phyloP scores from a whole-genome alignment of 306 rosid species.

The Cicer judaicum region DNA sequence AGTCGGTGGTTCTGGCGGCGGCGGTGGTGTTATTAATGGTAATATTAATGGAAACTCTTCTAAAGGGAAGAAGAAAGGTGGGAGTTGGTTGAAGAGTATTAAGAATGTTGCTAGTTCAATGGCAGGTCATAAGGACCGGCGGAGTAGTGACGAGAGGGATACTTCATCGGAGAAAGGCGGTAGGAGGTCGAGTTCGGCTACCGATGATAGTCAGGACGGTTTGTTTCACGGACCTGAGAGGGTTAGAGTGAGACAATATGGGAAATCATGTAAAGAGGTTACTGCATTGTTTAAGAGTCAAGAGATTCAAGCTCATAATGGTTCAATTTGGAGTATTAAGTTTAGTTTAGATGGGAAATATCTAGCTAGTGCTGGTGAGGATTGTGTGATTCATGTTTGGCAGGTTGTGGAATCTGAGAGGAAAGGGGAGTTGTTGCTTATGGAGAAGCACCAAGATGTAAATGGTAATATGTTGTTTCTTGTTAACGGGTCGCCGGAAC shows the following conservation, averaged over 20 bases:
- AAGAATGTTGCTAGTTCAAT: constrained; percentile 73
- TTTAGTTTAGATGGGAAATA: constrained; percentile 97
- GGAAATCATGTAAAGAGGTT: constrained; percentile 80
- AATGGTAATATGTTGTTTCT: constrained; percentile 63
- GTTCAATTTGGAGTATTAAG: constrained; percentile 92
- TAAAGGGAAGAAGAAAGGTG: constrained; percentile 86
- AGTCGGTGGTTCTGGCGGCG: constrained; percentile 28
- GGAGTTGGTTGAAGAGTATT: constrained; percentile 80
- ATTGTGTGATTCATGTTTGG: constrained; percentile 93
- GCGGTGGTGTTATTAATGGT: constrained; percentile 23
- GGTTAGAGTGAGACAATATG: constrained; percentile 82
- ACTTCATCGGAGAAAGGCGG: constrained; percentile 93
- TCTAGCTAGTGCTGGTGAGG: constrained; percentile 98
- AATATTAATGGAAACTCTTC: constrained; percentile 41
- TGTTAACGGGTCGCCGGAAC: constrained; percentile 82
- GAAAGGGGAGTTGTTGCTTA: constrained; percentile 75
- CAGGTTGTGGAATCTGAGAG: constrained; percentile 84
- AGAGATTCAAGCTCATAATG: constrained; percentile 93
- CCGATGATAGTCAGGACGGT: constrained; percentile 94
- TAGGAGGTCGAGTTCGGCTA: constrained; percentile 91
- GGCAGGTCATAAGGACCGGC: constrained; percentile 72
- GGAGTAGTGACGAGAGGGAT: constrained; percentile 93
- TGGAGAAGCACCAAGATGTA: constrained; percentile 71
- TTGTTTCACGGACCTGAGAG: constrained; percentile 89
- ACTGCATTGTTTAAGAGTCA: constrained; percentile 82